These are phyloP conservation scores for Termitomyces titanicus DNA, from an alignment of 768 basidiomycete species.

Conservation along the genomic window DNA sequence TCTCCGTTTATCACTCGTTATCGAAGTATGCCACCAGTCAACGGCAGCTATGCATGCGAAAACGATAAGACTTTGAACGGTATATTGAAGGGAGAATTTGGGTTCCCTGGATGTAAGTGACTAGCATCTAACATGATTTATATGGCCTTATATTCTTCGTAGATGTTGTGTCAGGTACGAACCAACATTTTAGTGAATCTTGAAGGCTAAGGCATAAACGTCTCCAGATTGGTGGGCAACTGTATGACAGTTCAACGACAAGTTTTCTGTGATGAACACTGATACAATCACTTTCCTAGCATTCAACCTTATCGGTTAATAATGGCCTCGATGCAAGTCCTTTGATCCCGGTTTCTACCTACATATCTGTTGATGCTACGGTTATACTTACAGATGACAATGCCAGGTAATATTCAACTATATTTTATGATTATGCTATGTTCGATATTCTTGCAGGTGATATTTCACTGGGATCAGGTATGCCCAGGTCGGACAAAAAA, in stretches of 20 bases:
- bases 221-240: conserved; percentile 64
- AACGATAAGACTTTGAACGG: conserved; percentile 56
- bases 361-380: neutral
- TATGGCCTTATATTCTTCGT: neutral
- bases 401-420: conserved; percentile 45
- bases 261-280: neutral
- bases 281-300: conserved; percentile 16
- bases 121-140: conserved; percentile 1
- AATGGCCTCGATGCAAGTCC: conserved; percentile 57
- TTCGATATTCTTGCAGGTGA: conserved; percentile 29
- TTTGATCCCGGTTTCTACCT: neutral
- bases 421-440: neutral
- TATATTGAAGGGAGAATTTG: conserved; percentile 62
- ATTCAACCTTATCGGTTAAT: conserved; percentile 53
- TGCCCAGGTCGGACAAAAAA: neutral
- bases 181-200: neutral
- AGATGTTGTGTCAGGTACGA: conserved; percentile 46
- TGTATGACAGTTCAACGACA: conserved; percentile 16
- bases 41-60: conserved; percentile 61
- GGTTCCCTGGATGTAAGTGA: conserved; percentile 61
- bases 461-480: conserved; percentile 44
- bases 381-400: conserved; percentile 53
- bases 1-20: neutral
- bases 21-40: conserved; percentile 29
- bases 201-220: neutral